Conservation (phyloP, 805 yeast genomes). For the Yarrowia yakushimensis region DNA sequence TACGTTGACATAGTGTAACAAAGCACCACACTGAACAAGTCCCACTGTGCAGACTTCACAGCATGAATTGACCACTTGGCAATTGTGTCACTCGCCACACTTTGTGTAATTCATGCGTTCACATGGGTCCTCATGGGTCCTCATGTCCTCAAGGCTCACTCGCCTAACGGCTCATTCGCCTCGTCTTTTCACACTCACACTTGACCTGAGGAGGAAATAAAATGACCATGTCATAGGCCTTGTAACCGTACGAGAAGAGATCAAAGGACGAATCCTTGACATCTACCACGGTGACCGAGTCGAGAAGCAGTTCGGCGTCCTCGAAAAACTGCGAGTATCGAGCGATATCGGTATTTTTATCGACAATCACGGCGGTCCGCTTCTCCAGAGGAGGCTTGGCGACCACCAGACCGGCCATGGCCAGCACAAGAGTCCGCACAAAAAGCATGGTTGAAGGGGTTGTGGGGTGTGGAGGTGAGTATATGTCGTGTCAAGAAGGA, state of each 20-base stretch:
- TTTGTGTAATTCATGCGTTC: too few relatives aligned
- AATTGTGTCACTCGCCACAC: too few relatives aligned
- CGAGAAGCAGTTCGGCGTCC: constrained; percentile 28
- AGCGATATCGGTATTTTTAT: constrained; percentile 30
- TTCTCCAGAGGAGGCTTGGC: constrained; percentile 28
- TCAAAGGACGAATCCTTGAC: constrained; percentile 36
- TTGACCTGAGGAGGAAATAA: constrained; percentile 48
- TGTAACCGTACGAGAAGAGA: constrained; percentile 45
- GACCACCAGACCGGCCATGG: constrained; percentile 9
- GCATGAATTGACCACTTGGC: too few relatives aligned
- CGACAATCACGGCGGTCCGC: constrained; percentile 37
- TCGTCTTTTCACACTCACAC: constrained; percentile 3
- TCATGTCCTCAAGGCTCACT: too few relatives aligned
- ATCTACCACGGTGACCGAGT: constrained; percentile 32
- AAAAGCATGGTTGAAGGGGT: not conserved
- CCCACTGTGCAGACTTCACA: too few relatives aligned
- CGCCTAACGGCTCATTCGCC: not conserved
- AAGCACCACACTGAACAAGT: too few relatives aligned
- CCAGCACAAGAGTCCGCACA: not conserved
- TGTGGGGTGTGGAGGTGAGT: not conserved
- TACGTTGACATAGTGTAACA: too few relatives aligned
- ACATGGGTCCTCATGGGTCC: too few relatives aligned
- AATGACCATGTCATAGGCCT: constrained; percentile 53
- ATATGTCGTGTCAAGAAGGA: not conserved
- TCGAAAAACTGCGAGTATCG: constrained; percentile 27